A percentile compares a stretch with the other conserved stretches of the same genome.
These are phyloP conservation scores for Elsinoe necatrix DNA, from an alignment of 2,329 filamentous ascomycete species.

Conservation along the genomic window DNA sequence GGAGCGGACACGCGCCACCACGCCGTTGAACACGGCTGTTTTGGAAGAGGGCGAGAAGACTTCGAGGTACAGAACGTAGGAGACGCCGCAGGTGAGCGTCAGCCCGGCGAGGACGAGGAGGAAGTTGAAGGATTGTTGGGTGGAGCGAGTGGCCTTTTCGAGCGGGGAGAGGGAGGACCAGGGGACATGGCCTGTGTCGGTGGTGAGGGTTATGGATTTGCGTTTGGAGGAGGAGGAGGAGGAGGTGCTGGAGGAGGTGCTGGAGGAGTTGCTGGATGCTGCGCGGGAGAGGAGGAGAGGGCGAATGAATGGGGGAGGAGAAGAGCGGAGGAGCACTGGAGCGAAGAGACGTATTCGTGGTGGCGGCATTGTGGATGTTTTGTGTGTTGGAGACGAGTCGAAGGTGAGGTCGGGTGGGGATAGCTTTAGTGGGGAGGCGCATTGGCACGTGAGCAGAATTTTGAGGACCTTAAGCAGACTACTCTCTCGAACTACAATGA, in stretches of 20 bases:
- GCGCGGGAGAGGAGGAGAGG: slow-evolving; percentile 19
- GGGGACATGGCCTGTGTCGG: slow-evolving; percentile 72
- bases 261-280: slow-evolving; percentile 10
- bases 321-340: not conserved
- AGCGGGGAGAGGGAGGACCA: slow-evolving; percentile 67
- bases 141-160: slow-evolving; percentile 77
- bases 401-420: not conserved
- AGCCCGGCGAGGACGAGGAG: slow-evolving; percentile 66
- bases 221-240: slow-evolving; percentile 32
- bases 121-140: slow-evolving; percentile 86
- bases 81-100: slow-evolving; percentile 67
- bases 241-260: slow-evolving; percentile 20
- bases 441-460: not conserved
- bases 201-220: slow-evolving; percentile 70
- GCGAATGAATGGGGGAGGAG: slow-evolving; percentile 3
- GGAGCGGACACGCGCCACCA: slow-evolving; percentile 67
- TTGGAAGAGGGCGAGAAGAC: slow-evolving; percentile 74
- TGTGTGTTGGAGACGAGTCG: not conserved
- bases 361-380: not conserved
- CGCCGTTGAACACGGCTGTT: slow-evolving; percentile 79
- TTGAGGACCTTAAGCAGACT: not conserved
- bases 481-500: too few species aligned
- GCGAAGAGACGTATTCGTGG: slow-evolving; percentile 7
- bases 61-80: slow-evolving; percentile 69
- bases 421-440: not conserved